phyloP scores from a whole-genome alignment of 176 grass and related monocot species.

The Rhipidocladum racemiflorum region DNA sequence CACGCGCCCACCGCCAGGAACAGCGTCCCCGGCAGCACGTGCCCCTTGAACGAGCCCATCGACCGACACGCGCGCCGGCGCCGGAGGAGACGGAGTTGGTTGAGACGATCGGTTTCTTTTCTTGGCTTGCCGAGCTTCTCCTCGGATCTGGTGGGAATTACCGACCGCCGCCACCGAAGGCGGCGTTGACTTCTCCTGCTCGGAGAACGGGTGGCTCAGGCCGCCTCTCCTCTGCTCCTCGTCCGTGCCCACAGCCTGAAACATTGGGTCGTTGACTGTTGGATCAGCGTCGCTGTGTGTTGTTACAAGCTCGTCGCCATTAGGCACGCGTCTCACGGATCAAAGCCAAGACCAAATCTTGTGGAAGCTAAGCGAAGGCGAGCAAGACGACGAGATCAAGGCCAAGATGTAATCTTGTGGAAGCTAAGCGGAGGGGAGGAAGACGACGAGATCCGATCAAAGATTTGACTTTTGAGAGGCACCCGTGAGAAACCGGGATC shows the following conservation, averaged over 20 bases:
- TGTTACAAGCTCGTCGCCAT: not conserved
- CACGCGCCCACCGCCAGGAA: conserved; percentile 69
- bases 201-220: not conserved
- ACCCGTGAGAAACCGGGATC: not conserved
- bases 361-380: too few species aligned
- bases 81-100: not conserved
- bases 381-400: too few species aligned
- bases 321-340: not conserved
- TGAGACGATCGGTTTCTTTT: not conserved
- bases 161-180: not conserved
- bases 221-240: not conserved
- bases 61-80: not conserved
- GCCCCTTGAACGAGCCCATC: conserved; percentile 90
- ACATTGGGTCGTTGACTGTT: not conserved
- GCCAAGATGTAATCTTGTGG: not conserved
- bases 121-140: not conserved
- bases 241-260: not conserved
- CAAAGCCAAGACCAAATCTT: too few species aligned
- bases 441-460: not conserved
- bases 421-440: not conserved
- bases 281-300: not conserved
- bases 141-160: not conserved
- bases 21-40: conserved; percentile 78
- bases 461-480: not conserved
- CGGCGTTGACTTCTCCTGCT: conserved; percentile 3